A percentile compares a stretch with the other conserved stretches of the same genome.
Conservation (phyloP, 495 filamentous ascomycete genomes). For the Lichina pygmaea region DNA sequence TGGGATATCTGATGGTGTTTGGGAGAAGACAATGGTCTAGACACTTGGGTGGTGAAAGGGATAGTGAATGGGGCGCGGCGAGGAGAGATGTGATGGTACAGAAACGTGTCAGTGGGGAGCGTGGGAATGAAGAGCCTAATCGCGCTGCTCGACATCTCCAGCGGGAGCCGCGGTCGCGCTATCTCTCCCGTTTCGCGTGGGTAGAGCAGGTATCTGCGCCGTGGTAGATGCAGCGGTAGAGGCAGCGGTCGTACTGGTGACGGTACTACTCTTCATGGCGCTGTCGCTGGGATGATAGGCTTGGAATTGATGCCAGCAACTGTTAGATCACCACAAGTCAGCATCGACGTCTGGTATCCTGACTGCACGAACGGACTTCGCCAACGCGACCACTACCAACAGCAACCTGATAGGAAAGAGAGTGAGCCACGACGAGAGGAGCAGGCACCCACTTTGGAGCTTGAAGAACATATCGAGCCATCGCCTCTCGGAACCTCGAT, state of each 20-base stretch:
- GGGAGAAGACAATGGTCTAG: too few species aligned
- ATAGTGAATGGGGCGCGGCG: too few species aligned
- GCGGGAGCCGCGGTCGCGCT: too few species aligned
- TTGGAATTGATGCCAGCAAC: slow-evolving; percentile 51
- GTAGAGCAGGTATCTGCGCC: too few species aligned
- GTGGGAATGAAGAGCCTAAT: too few species aligned
- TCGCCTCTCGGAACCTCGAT: slow-evolving; percentile 81
- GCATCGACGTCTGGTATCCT: neutral
- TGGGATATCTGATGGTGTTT: too few species aligned
- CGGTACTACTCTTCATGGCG: slow-evolving; percentile 34
- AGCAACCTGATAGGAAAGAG: slow-evolving; percentile 24
- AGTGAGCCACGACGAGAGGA: slow-evolving; percentile 32
- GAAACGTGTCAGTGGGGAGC: too few species aligned
- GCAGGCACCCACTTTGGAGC: slow-evolving; percentile 27
- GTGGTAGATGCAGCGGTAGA: too few species aligned
- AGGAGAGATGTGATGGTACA: too few species aligned
- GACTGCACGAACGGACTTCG: neutral
- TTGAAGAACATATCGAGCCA: slow-evolving; percentile 71
- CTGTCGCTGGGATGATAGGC: slow-evolving; percentile 3
- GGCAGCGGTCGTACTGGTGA: slow-evolving; percentile 51
- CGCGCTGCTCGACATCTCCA: too few species aligned
- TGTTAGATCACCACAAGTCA: slow-evolving; percentile 5
- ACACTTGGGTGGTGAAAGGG: too few species aligned
- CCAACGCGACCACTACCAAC: neutral
- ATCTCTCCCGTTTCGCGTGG: too few species aligned